These are phyloP conservation scores for Iberis amara DNA, from an alignment of 441 rosid genomes.

Conservation along the genomic window DNA sequence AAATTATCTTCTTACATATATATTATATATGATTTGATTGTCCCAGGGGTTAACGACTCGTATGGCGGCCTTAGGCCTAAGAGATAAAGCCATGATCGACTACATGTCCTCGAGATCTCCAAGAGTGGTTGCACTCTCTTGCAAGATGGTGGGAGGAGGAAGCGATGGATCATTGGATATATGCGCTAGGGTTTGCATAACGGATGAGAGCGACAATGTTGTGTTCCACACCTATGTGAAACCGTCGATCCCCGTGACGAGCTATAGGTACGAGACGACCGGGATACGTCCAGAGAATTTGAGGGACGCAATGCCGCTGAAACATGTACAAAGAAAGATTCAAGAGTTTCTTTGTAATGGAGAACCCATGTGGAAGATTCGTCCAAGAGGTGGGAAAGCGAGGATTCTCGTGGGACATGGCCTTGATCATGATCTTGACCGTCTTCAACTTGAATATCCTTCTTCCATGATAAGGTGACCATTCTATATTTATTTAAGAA, in stretches of 20 bases:
- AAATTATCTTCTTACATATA: conserved; percentile 1
- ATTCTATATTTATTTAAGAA: not conserved
- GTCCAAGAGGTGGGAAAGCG: conserved; percentile 67
- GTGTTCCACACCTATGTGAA: conserved; percentile 73
- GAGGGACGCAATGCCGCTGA: conserved; percentile 64
- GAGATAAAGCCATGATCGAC: conserved; percentile 49
- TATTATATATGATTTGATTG: conserved; percentile 3
- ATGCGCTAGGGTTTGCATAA: conserved; percentile 71
- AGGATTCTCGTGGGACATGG: conserved; percentile 93
- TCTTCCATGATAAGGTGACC: conserved; percentile 66
- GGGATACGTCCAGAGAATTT: conserved; percentile 71
- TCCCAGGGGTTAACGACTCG: conserved; percentile 54
- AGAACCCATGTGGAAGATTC: conserved; percentile 83
- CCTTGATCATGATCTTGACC: conserved; percentile 67
- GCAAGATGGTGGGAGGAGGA: conserved; percentile 94
- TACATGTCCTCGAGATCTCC: conserved; percentile 40
- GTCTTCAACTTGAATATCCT: conserved; percentile 74
- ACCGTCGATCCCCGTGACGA: conserved; percentile 64
- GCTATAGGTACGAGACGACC: conserved; percentile 70
- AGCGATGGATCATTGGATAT: conserved; percentile 76
- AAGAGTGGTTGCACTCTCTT: conserved; percentile 63
- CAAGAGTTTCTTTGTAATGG: conserved; percentile 86
- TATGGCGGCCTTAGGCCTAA: conserved; percentile 53
- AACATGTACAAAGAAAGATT: conserved; percentile 63
- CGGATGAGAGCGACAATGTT: conserved; percentile 65